Conservation (phyloP, 768 basidiomycete genomes). For the Boletus sensibilis region DNA sequence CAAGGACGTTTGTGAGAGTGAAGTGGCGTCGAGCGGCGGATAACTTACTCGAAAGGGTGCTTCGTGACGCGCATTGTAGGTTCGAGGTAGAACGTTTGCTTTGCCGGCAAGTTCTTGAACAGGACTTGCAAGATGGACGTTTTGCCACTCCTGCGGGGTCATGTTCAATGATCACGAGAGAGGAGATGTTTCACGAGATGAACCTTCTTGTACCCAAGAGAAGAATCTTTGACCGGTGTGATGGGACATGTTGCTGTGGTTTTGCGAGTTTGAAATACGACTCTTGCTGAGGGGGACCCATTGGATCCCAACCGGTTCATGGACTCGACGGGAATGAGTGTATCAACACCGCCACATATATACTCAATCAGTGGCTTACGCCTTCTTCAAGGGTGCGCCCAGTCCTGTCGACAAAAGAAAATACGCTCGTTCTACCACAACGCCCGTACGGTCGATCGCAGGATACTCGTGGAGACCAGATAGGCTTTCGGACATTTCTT, state of each 20-base stretch:
- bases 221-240: slow-evolving; percentile 61
- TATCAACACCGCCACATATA: slow-evolving; percentile 6
- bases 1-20: not conserved
- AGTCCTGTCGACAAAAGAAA: not conserved
- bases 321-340: not conserved
- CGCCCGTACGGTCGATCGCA: not conserved
- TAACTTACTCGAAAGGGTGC: slow-evolving; percentile 75
- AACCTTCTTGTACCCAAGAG: slow-evolving; percentile 71
- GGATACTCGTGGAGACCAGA: not conserved
- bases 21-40: not conserved
- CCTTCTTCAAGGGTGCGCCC: too few species aligned
- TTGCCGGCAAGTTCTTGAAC: slow-evolving; percentile 81
- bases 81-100: slow-evolving; percentile 88
- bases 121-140: slow-evolving; percentile 88
- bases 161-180: not conserved
- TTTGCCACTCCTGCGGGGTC: slow-evolving; percentile 73
- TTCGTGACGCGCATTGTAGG: slow-evolving; percentile 77
- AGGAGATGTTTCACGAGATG: not conserved
- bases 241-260: slow-evolving; percentile 14
- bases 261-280: slow-evolving; percentile 10
- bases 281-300: slow-evolving; percentile 12
- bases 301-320: not conserved
- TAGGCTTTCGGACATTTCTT: not conserved
- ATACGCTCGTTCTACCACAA: not conserved
- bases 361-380: not conserved